Evolutionary conservation across 1,139 yeast species (phyloP), one percentile per base, ranked within the genome.

Genomic region (Lipomyces yarrowii): DNA sequence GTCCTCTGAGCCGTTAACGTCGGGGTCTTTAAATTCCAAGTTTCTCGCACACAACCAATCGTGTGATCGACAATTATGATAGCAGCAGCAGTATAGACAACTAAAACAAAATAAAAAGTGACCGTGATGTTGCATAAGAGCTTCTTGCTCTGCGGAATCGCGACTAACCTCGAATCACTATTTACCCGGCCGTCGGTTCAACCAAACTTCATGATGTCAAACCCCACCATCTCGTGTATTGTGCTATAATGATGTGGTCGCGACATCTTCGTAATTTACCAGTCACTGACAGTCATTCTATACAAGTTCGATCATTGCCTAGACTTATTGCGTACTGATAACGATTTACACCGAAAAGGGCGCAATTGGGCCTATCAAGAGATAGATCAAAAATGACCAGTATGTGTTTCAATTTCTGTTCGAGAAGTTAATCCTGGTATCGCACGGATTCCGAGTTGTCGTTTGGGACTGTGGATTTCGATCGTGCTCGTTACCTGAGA

Each of bases 191-290:
- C 48, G 18, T n/a, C 11, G 48, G 21, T 4, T 39, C 23, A 3
- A n/a, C 48, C 21, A 42, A 42, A n/a, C 26, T 39, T 21, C 42
- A 23, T 60, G 18, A 18, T 15, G 30, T 8, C 30, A 13, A 30
- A 48, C 59, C 21, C 32, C n/a, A 8, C 46, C 23, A 59, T 23
- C 58, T 33, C 52, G 42, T 53, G 21, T 15, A 21, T 32, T 18
- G 35, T 21, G 39, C 39, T 18, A 53, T 60, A 56, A 33, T 32
- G 55, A 57, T 39, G 35, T 18, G 30, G 56, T 54, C 18, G 32
- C 15, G 56, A 8, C 56, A 54, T n/a, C 39, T 21, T 32, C 21
- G 18, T 54, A 13, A 23, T 52, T 37, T 30, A 52, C n/a, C 18
- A 10, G 10, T 13, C 15, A 30, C 15, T 23, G 30, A 5, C 30